Evolutionary conservation across 1,284 basidiomycete genomes (phyloP).

Genomic region (Austroboletus novae-zelandiae): DNA sequence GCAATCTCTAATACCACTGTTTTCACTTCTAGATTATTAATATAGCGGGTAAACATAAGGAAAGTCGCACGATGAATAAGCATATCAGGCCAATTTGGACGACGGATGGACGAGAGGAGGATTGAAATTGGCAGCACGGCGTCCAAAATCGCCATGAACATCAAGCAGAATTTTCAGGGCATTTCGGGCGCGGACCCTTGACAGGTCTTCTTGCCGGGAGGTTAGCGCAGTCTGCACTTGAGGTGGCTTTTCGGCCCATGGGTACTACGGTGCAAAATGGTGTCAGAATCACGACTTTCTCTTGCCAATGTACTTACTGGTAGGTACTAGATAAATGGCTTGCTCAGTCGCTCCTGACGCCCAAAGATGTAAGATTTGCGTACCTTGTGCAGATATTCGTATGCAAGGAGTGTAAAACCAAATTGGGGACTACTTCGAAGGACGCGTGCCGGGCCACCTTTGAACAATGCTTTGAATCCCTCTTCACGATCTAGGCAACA

Average conservation of each 20-base stretch:
- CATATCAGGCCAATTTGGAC: constrained; percentile 30
- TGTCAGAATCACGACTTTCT: constrained; percentile 7
- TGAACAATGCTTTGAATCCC: constrained; percentile 89
- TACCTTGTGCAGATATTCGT: constrained; percentile 79
- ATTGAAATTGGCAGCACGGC: constrained; percentile 40
- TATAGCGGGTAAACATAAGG: constrained; percentile 15
- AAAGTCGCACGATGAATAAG: neutral
- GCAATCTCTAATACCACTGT: constrained; percentile 8
- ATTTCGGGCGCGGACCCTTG: constrained; percentile 86
- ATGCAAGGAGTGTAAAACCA: constrained; percentile 89
- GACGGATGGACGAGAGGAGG: constrained; percentile 36
- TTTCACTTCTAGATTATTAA: constrained; percentile 17
- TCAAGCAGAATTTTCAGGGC: constrained; percentile 88
- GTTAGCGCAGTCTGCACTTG: constrained; percentile 71
- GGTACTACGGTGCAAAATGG: constrained; percentile 52
- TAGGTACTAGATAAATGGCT: constrained; percentile 44
- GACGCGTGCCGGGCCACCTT: constrained; percentile 91
- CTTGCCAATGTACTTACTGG: constrained; percentile 54
- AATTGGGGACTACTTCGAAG: constrained; percentile 88
- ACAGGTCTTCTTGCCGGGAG: constrained; percentile 76
- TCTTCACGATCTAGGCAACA: constrained; percentile 69
- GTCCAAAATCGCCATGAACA: constrained; percentile 80
- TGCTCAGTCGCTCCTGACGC: neutral
- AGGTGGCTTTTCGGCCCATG: constrained; percentile 64
- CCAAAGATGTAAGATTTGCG: constrained; percentile 8